phyloP scores from a whole-genome alignment of 768 basidiomycete species.

The Candolleomyces efflorescens region DNA sequence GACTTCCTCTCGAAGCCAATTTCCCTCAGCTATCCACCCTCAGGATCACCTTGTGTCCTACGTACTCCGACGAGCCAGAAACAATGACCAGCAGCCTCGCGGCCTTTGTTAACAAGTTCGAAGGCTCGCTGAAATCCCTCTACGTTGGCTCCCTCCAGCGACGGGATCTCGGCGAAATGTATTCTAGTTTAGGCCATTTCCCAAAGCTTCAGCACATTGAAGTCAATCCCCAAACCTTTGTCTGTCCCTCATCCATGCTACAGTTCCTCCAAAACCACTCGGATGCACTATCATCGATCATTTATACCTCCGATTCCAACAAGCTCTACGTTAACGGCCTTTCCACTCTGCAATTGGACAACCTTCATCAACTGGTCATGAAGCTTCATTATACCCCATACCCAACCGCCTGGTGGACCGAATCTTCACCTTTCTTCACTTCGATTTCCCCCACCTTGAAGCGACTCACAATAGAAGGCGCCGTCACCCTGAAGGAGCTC shows the following conservation, averaged over 20 bases:
- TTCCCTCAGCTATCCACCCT: conserved; percentile 7
- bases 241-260: background rate
- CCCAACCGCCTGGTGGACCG: conserved; percentile 2
- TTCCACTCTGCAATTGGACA: background rate
- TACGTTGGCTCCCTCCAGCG: background rate
- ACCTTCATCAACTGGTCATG: conserved; percentile 8
- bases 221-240: conserved; percentile 1
- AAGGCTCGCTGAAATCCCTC: background rate
- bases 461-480: background rate
- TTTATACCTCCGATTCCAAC: conserved; percentile 4
- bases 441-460: background rate
- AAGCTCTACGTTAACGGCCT: conserved; percentile 1
- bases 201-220: background rate
- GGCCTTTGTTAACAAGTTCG: conserved; percentile 1
- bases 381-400: conserved; percentile 4
- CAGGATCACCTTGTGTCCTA: background rate
- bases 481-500: background rate
- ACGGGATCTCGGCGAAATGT: background rate
- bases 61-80: background rate
- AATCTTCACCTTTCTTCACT: conserved; percentile 4
- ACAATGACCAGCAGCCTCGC: background rate
- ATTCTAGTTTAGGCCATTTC: background rate
- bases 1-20: conserved; percentile 1
- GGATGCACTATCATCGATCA: conserved; percentile 5
- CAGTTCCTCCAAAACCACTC: background rate